Conservation (phyloP, 129 eudicot genomes). For the Gnaphalium uliginosum region DNA sequence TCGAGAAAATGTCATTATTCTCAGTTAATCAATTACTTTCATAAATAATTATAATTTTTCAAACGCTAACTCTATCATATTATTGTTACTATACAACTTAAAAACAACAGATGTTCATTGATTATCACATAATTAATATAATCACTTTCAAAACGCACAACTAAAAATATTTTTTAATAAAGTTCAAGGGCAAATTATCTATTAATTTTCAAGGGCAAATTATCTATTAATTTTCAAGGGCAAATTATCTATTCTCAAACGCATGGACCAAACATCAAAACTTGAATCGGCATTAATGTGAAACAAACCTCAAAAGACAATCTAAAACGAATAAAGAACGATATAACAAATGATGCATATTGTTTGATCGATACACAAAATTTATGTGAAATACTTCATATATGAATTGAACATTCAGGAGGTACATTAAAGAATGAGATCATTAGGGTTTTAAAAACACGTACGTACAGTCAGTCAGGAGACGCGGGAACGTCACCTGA, state of each 20-base stretch:
- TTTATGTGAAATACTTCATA: background rate
- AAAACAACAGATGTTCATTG: too few relatives aligned
- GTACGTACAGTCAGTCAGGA: constrained; percentile 25
- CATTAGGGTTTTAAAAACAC: constrained; percentile 16
- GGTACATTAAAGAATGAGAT: background rate
- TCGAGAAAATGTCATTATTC: too few relatives aligned
- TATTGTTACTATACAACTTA: too few relatives aligned
- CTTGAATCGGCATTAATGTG: background rate
- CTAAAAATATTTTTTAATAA: too few relatives aligned
- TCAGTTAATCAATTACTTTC: background rate
- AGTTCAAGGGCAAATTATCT: too few relatives aligned
- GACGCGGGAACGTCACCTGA: constrained; percentile 36
- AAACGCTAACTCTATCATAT: too few relatives aligned
- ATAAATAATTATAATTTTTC: background rate
- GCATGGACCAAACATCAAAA: background rate
- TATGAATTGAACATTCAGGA: background rate
- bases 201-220: too few relatives aligned
- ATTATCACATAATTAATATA: too few relatives aligned
- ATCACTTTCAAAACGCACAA: too few relatives aligned
- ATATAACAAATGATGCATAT: background rate
- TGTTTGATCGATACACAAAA: background rate
- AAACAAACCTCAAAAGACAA: background rate
- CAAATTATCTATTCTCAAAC: background rate
- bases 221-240: too few relatives aligned
- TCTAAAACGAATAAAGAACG: background rate